Percentiles rank a stretch among this genome's conserved stretches.
phyloP scores from a whole-genome alignment of 2,329 filamentous ascomycete species.

The Fusarium paranaense region DNA sequence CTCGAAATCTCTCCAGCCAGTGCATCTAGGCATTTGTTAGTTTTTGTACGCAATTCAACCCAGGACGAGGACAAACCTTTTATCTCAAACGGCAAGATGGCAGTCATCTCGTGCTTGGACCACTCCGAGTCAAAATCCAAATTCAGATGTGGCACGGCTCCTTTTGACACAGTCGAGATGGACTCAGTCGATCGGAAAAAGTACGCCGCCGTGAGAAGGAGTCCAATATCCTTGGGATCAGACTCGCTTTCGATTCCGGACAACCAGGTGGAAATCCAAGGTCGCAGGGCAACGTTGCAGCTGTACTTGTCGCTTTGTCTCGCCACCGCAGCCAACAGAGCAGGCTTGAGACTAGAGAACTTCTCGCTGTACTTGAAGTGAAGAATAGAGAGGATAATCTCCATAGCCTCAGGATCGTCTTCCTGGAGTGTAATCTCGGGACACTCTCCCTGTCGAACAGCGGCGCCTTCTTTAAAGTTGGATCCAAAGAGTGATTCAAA shows the following conservation, averaged over 20 bases:
- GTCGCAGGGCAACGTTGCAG: not conserved
- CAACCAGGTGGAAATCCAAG: constrained; percentile 1
- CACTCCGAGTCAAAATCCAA: not conserved
- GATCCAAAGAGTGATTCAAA: constrained; percentile 6
- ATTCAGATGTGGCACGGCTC: not conserved
- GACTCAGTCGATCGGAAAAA: not conserved
- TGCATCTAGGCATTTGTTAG: not conserved
- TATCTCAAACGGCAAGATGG: not conserved
- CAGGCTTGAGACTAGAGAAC: not conserved
- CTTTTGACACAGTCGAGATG: not conserved
- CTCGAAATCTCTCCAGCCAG: not conserved
- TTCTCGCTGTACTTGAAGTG: not conserved
- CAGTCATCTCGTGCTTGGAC: not conserved
- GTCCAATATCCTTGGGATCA: not conserved
- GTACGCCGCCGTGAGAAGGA: constrained; percentile 3
- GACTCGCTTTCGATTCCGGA: not conserved
- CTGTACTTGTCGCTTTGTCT: constrained; percentile 7
- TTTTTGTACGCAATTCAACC: too few species aligned
- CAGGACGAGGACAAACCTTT: not conserved
- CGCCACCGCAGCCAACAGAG: not conserved
- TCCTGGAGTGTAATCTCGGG: constrained; percentile 7
- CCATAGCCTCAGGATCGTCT: constrained; percentile 5
- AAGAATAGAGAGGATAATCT: constrained; percentile 4
- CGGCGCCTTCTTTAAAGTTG: not conserved
- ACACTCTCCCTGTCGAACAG: constrained; percentile 1